Conservation (phyloP, 2,329 filamentous ascomycete genomes). For the Hypoxylon sp. region DNA sequence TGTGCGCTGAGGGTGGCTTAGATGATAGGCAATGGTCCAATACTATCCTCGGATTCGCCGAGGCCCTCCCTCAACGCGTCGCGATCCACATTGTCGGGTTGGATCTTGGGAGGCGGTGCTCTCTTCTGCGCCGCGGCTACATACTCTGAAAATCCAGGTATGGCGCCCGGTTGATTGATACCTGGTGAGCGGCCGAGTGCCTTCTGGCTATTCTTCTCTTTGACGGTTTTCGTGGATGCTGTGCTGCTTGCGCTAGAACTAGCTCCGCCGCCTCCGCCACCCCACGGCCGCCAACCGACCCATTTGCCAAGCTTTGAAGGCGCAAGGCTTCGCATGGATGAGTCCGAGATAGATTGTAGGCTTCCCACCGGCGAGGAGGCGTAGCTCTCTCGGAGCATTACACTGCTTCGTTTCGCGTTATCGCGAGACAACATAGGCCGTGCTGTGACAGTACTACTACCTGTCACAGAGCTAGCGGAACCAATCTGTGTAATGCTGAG, state of each 20-base stretch:
- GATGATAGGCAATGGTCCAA: neutral
- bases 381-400: constrained; percentile 70
- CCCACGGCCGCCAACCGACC: constrained; percentile 62
- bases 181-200: constrained; percentile 72
- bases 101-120: constrained; percentile 69
- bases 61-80: constrained; percentile 74
- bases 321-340: constrained; percentile 51
- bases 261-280: constrained; percentile 38
- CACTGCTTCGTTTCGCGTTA: constrained; percentile 65
- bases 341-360: constrained; percentile 55
- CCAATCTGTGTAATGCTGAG: constrained; percentile 72
- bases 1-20: neutral
- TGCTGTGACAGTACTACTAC: constrained; percentile 72
- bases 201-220: constrained; percentile 53
- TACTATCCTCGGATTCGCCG: constrained; percentile 55
- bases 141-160: constrained; percentile 78
- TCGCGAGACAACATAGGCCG: constrained; percentile 69
- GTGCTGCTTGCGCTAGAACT: constrained; percentile 52
- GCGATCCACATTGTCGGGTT: constrained; percentile 70
- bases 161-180: constrained; percentile 83
- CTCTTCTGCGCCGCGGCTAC: constrained; percentile 66
- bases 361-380: constrained; percentile 47
- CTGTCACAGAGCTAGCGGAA: constrained; percentile 67
- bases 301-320: constrained; percentile 59
- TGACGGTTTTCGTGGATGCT: constrained; percentile 55